Base-by-base conservation (phyloP, 164 flowering plant species). In the Santalum album region DNA sequence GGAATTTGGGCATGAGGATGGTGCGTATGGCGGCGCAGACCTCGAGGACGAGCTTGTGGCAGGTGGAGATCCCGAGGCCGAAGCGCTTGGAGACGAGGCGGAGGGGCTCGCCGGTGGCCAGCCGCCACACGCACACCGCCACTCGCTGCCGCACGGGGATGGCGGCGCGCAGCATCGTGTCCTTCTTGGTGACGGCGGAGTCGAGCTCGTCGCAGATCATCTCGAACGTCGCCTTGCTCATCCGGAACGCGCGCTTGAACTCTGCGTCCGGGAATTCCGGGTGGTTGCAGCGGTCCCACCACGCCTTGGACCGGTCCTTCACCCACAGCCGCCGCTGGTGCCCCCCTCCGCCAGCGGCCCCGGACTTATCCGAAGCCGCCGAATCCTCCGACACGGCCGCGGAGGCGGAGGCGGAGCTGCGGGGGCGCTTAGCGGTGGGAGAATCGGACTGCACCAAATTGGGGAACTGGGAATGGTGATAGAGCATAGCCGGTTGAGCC, bases 321-420 rank as follows among this genome's bases (percentile, higher is more conserved):
- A 86, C 95, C 97, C 97, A 89, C 6, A 89, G 61, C 70, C 97
- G 69, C 51, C 97, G 53, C n/a, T n/a, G n/a, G 25, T 76, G 84
- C 36, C 25, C 32, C 7, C 45, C 53, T 1, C 53, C 53, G 16
- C 17, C 43, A 16, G 18, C 43, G 23, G 38, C 48, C 25, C 35
- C 51, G 62, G 10, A 47, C 42, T 1, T 54, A 7, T n/a, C 25
- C 24, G 49, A 12, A 11, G 24, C 36, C 0, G 45, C 50, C n/a
- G 40, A 40, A 12, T 54, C 49, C 16, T 61, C 62, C 6, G 58
- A 42, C 0, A 56, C 65, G 0, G 54, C 61, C 6, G 52, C 53
- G 15, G 49, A 35, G 7, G 64, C 44, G 7, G 49, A 21, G 42
- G 68, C 58, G 0, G 67, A 50, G 2, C 51, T 50, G 7, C 79